Evolutionary conservation across 2,329 filamentous ascomycete species (phyloP).

Genomic region (Talaromyces sp.): DNA sequence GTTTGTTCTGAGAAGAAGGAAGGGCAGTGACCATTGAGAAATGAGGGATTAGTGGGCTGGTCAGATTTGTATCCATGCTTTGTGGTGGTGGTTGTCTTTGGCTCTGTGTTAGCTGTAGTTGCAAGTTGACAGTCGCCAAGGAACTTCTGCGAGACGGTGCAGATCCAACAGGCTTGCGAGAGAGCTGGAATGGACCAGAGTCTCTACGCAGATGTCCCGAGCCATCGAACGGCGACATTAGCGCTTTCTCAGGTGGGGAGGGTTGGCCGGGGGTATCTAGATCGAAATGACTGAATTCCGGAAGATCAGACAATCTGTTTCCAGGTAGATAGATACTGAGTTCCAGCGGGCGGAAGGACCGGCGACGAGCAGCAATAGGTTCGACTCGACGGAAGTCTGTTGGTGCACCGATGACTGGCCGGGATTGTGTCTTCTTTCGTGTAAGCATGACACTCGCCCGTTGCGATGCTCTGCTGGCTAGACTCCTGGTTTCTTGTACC

Average conservation of each 20-base stretch:
- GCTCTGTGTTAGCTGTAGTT: slow-evolving; percentile 12
- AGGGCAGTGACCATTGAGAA: slow-evolving; percentile 11
- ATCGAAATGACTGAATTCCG: slow-evolving; percentile 43
- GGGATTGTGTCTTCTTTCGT: slow-evolving; percentile 34
- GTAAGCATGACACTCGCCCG: slow-evolving; percentile 40
- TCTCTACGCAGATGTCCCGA: slow-evolving; percentile 25
- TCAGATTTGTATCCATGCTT: slow-evolving; percentile 11
- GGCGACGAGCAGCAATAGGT: slow-evolving; percentile 23
- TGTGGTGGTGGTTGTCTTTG: slow-evolving; percentile 9
- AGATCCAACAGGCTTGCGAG: slow-evolving; percentile 41
- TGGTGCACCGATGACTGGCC: slow-evolving; percentile 44
- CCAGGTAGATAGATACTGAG: slow-evolving; percentile 48
- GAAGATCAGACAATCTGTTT: slow-evolving; percentile 47
- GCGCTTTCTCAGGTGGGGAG: slow-evolving; percentile 36
- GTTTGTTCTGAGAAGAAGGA: slow-evolving; percentile 6
- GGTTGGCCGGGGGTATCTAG: slow-evolving; percentile 32
- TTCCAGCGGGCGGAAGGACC: slow-evolving; percentile 44
- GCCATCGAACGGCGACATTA: slow-evolving; percentile 28
- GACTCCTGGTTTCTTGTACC: slow-evolving; percentile 39
- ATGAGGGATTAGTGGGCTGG: slow-evolving; percentile 18
- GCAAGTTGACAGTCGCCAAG: slow-evolving; percentile 18
- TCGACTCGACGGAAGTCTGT: slow-evolving; percentile 43
- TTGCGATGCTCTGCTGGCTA: slow-evolving; percentile 41
- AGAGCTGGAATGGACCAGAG: slow-evolving; percentile 31
- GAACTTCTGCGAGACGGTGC: slow-evolving; percentile 24